Evolutionary conservation across 441 rosid species (phyloP).

Genomic region (Gossypium davidsonii): DNA sequence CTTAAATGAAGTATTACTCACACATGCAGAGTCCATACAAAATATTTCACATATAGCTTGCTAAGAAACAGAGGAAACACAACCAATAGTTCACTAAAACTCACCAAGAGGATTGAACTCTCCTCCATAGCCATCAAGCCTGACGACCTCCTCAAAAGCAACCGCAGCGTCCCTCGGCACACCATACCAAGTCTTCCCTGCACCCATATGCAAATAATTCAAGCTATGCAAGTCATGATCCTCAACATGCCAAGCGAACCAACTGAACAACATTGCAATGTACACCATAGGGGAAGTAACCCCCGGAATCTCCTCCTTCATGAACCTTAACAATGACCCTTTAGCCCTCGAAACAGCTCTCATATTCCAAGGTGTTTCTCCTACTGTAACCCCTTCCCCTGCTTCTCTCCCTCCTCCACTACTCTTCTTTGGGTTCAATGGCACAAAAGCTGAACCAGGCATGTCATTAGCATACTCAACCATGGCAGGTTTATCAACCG

Average conservation of each 20-base stretch:
- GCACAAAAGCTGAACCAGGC: slow-evolving; percentile 93
- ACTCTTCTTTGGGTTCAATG: slow-evolving; percentile 33
- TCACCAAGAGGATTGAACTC: slow-evolving; percentile 96
- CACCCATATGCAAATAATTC: slow-evolving; percentile 95
- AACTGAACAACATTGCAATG: slow-evolving; percentile 94
- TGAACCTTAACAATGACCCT: slow-evolving; percentile 86
- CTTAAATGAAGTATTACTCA: background rate
- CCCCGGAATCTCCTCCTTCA: slow-evolving; percentile 98
- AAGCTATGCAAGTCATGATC: slow-evolving; percentile 97
- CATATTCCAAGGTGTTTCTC: slow-evolving; percentile 97
- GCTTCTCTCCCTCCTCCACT: slow-evolving; percentile 29
- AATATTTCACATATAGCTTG: background rate
- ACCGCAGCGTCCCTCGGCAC: slow-evolving; percentile 86
- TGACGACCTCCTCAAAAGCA: slow-evolving; percentile 93
- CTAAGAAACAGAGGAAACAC: slow-evolving; percentile 20
- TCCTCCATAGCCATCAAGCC: slow-evolving; percentile 90
- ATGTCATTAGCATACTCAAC: slow-evolving; percentile 98
- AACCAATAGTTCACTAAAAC: slow-evolving; percentile 16
- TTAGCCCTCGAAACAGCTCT: slow-evolving; percentile 86
- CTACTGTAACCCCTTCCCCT: slow-evolving; percentile 64
- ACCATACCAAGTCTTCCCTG: slow-evolving; percentile 96
- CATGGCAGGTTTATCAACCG: slow-evolving; percentile 81
- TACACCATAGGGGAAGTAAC: slow-evolving; percentile 98
- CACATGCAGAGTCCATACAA: background rate
- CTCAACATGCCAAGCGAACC: slow-evolving; percentile 99